These are phyloP conservation scores for Uncinocarpus reesii DNA, from an alignment of 2,329 filamentous ascomycete genomes.

Conservation along the genomic window DNA sequence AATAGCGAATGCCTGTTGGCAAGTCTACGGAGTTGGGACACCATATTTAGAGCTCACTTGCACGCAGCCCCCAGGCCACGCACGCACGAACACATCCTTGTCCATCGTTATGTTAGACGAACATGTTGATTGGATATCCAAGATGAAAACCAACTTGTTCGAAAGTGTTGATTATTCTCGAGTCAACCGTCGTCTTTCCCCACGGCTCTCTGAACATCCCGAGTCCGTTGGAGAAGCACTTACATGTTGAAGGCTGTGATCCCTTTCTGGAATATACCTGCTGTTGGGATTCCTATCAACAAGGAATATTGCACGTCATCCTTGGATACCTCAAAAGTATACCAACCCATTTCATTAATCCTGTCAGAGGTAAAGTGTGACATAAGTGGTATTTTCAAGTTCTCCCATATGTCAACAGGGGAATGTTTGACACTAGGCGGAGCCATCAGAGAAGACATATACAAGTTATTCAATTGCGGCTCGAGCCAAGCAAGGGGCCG, in stretches of 20 bases:
- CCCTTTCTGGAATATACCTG: neutral
- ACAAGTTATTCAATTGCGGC: slow-evolving; percentile 3
- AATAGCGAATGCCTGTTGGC: too few relatives aligned
- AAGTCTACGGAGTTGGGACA: too few relatives aligned
- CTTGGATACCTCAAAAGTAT: neutral
- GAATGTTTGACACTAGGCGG: slow-evolving; percentile 8
- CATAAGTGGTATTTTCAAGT: slow-evolving; percentile 13
- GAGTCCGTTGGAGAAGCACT: too few relatives aligned
- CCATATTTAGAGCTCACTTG: too few relatives aligned
- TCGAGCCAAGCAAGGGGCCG: neutral
- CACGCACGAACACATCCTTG: too few relatives aligned
- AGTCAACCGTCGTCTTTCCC: too few relatives aligned
- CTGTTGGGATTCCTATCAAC: slow-evolving; percentile 10
- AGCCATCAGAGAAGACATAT: slow-evolving; percentile 11
- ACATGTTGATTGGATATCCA: too few relatives aligned
- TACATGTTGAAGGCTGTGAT: slow-evolving; percentile 12
- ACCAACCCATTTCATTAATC: neutral
- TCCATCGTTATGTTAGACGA: too few relatives aligned
- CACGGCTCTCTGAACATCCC: too few relatives aligned
- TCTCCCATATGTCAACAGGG: slow-evolving; percentile 11
- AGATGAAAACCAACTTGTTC: too few relatives aligned
- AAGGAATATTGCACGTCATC: neutral
- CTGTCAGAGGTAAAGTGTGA: slow-evolving; percentile 5
- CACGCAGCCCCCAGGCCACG: too few relatives aligned
- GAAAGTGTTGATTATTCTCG: too few relatives aligned